phyloP scores from a whole-genome alignment of 768 basidiomycete genomes.

The Porphyrellus cyaneotinctus region DNA sequence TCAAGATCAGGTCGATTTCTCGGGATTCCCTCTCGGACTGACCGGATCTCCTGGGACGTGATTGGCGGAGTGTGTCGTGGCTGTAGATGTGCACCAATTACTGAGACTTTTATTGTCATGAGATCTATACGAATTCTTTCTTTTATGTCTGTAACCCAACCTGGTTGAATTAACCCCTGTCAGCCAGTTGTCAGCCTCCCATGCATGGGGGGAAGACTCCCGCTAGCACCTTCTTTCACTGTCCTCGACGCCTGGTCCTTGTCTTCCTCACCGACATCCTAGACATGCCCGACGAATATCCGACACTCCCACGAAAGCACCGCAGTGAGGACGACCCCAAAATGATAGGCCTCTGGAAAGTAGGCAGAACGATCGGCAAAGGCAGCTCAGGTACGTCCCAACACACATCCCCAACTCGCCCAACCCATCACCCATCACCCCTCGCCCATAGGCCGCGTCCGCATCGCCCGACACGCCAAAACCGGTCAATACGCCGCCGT shows the following conservation, averaged over 20 bases:
- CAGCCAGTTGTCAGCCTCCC: conserved; percentile 23
- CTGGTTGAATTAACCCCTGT: conserved; percentile 19
- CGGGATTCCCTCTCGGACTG: conserved; percentile 78
- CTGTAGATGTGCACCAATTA: conserved; percentile 15
- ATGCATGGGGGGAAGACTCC: neutral
- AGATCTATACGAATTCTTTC: conserved; percentile 19
- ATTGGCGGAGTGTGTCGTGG: conserved; percentile 4
- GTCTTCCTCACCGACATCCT: conserved; percentile 15
- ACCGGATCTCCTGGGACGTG: conserved; percentile 41
- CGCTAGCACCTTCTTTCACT: neutral
- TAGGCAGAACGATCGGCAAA: conserved; percentile 79
- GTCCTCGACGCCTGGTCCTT: neutral
- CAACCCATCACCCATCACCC: neutral
- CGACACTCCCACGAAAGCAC: conserved; percentile 29
- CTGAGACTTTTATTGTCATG: conserved; percentile 10
- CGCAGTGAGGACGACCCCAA: conserved; percentile 46
- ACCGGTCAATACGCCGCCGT: conserved; percentile 89
- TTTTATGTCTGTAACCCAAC: neutral
- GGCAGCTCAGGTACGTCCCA: conserved; percentile 66
- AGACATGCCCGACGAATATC: conserved; percentile 25
- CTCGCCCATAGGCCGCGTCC: conserved; percentile 66
- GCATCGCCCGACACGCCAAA: conserved; percentile 82
- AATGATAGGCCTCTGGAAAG: conserved; percentile 78
- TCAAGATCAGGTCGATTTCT: conserved; percentile 94
- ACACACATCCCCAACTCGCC: neutral